A percentile compares a stretch with the other conserved stretches of the same genome.
Evolutionary conservation across 441 rosid species (phyloP).

Genomic region (Viola pubescens): DNA sequence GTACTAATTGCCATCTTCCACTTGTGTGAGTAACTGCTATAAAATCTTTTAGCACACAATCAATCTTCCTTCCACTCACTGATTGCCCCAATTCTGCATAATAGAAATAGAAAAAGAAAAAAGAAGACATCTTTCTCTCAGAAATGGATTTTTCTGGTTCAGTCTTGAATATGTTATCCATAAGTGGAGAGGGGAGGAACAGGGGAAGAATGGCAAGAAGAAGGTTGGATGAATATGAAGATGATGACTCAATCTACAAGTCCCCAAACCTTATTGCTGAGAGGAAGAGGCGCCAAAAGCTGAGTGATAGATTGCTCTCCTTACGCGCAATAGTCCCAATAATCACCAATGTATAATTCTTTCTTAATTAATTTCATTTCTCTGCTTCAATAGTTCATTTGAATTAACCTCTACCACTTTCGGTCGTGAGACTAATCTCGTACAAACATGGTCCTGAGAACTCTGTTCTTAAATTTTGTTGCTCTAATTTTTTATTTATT

Average conservation of each 20-base stretch:
- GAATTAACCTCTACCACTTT: no score
- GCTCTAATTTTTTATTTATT: not conserved
- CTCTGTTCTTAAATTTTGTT: not conserved
- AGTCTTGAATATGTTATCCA: constrained; percentile 18
- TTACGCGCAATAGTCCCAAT: constrained; percentile 69
- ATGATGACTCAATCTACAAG: constrained; percentile 27
- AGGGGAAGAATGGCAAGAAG: constrained; percentile 23
- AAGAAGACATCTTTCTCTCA: not conserved
- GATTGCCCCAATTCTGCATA: not conserved
- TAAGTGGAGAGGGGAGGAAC: constrained; percentile 7
- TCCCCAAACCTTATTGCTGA: constrained; percentile 76
- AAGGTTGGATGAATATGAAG: constrained; percentile 23
- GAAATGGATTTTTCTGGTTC: not conserved
- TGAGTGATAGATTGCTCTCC: constrained; percentile 54
- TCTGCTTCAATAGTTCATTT: not conserved
- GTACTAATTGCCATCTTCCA: constrained; percentile 11
- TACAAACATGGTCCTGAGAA: no score
- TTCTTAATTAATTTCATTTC: not conserved
- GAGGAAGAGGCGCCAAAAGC: constrained; percentile 68
- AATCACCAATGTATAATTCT: constrained; percentile 55
- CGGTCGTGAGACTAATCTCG: no score
- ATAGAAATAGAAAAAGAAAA: not conserved
- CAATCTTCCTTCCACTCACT: not conserved
- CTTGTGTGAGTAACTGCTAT: constrained; percentile 24
- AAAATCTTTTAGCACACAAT: constrained; percentile 1